Percentiles rank a stretch among this genome's conserved stretches.
Conservation (phyloP, 2,329 filamentous ascomycete genomes). For the Sporothrix phasma region DNA sequence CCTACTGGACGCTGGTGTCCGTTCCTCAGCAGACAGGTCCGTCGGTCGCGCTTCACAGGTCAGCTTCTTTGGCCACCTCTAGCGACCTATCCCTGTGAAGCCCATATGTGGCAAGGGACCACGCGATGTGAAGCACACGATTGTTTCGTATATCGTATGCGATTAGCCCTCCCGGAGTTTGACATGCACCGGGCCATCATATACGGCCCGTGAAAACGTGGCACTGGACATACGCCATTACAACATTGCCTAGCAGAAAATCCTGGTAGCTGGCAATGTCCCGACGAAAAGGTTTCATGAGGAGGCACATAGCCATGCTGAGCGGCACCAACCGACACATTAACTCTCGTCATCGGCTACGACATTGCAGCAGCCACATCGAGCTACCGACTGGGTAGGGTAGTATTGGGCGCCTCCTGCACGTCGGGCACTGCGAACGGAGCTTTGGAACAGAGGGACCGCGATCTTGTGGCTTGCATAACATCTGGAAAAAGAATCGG, state of each 20-base stretch:
- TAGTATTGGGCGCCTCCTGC: not conserved
- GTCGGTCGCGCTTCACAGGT: too few species aligned
- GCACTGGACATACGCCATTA: not conserved
- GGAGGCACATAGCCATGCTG: not conserved
- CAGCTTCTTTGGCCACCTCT: too few species aligned
- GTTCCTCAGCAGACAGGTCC: too few species aligned
- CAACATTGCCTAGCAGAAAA: not conserved
- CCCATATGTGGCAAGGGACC: not conserved
- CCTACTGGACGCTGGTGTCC: not conserved
- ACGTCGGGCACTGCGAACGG: not conserved
- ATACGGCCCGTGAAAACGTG: not conserved
- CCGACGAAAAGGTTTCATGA: not conserved
- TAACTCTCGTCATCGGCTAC: not conserved
- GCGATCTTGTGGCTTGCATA: not conserved
- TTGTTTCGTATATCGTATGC: not conserved
- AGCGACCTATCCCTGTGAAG: not conserved
- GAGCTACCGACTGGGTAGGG: not conserved
- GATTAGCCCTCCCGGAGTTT: not conserved
- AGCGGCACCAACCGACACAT: not conserved
- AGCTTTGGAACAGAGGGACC: not conserved
- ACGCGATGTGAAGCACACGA: not conserved
- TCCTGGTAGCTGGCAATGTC: not conserved
- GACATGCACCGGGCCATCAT: not conserved
- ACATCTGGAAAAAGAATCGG: not conserved
- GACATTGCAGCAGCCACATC: not conserved